phyloP scores from a whole-genome alignment of 2,329 filamentous ascomycete species.

The Pseudogymnoascus destructans region DNA sequence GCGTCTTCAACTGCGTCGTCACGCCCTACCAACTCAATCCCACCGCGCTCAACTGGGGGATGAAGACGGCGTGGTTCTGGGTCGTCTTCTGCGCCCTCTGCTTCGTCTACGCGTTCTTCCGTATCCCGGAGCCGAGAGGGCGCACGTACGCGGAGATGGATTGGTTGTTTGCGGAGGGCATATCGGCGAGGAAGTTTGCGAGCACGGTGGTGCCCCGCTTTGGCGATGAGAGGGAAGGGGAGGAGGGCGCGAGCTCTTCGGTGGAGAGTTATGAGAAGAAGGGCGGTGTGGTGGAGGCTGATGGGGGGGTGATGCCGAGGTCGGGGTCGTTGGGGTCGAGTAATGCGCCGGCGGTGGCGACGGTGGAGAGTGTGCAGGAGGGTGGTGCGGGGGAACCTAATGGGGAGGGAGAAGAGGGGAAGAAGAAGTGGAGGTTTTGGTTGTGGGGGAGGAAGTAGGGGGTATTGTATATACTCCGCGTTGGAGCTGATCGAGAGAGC shows the following conservation, averaged over 20 bases:
- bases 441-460: not conserved
- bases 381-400: not conserved
- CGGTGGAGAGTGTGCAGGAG: not conserved
- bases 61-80: constrained; percentile 20
- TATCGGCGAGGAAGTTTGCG: constrained; percentile 63
- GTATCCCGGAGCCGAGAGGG: constrained; percentile 63
- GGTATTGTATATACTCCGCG: not conserved
- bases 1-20: constrained; percentile 19
- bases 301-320: not conserved
- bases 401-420: not conserved
- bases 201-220: not conserved
- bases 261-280: not conserved
- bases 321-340: not conserved
- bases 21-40: constrained; percentile 30
- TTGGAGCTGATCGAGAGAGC: not conserved
- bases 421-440: not conserved
- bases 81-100: constrained; percentile 66
- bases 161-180: constrained; percentile 59
- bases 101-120: constrained; percentile 68
- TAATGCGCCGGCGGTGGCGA: not conserved
- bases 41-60: constrained; percentile 28
- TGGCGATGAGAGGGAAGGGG: not conserved
- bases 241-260: not conserved
- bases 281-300: not conserved
- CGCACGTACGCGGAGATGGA: constrained; percentile 77